Evolutionary conservation across 2,329 filamentous ascomycete genomes (phyloP).

Genomic region (Huntiella decipiens): DNA sequence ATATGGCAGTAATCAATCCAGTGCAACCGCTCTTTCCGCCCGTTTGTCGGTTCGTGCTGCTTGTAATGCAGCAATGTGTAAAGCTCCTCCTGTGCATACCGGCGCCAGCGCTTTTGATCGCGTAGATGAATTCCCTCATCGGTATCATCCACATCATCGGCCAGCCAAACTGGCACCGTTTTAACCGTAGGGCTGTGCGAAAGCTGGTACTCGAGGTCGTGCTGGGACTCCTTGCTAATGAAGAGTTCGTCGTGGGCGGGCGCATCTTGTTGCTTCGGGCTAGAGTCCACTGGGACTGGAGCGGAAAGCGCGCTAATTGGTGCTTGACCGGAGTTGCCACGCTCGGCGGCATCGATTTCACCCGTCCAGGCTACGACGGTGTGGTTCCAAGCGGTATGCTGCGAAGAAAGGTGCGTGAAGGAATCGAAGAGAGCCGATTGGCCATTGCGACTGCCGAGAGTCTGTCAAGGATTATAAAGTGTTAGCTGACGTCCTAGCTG

Average conservation of each 20-base stretch:
- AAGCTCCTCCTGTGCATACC: slow-evolving; percentile 78
- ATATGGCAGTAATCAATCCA: slow-evolving; percentile 89
- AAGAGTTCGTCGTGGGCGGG: slow-evolving; percentile 48
- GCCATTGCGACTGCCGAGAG: slow-evolving; percentile 58
- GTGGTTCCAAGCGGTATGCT: slow-evolving; percentile 72
- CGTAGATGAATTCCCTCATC: slow-evolving; percentile 54
- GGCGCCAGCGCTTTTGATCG: slow-evolving; percentile 71
- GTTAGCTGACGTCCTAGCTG: not conserved
- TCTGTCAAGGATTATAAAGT: slow-evolving; percentile 25
- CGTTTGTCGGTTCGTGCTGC: slow-evolving; percentile 76
- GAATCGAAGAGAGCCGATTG: slow-evolving; percentile 88
- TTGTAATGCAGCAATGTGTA: slow-evolving; percentile 95
- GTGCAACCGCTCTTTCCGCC: slow-evolving; percentile 57
- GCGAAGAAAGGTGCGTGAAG: slow-evolving; percentile 72
- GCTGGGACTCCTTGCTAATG: slow-evolving; percentile 51
- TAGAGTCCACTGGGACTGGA: slow-evolving; percentile 54
- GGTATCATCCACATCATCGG: slow-evolving; percentile 50
- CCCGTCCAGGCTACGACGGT: slow-evolving; percentile 90
- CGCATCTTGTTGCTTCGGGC: slow-evolving; percentile 33
- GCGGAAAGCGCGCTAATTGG: slow-evolving; percentile 57
- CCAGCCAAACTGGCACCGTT: slow-evolving; percentile 76
- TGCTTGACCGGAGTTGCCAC: slow-evolving; percentile 2
- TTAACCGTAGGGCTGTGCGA: slow-evolving; percentile 54
- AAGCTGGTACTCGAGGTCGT: slow-evolving; percentile 55
- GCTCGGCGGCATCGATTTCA: slow-evolving; percentile 40